Base-by-base conservation (phyloP, 148 eudicot species). In the Amaranthus hypochondriacus region DNA sequence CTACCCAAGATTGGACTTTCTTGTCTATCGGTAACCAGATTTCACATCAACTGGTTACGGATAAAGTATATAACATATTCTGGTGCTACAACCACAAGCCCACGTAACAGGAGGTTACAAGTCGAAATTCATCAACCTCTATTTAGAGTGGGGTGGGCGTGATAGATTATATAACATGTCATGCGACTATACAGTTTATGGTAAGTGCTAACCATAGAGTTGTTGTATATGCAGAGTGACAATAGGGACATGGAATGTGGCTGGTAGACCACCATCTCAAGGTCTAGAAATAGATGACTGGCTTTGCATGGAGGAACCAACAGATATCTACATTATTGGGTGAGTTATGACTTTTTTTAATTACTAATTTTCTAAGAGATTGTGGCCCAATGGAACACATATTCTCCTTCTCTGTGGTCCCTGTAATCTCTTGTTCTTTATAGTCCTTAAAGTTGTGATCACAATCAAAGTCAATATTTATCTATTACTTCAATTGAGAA, bases 251-350 rank as follows among this genome's bases (percentile, higher is more conserved):
- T 93, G 98, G 98, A 93, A 93, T 80, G 98, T 93, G 59, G 97
- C 95, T 69, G 98, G 98, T 21, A 89, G 84, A 78, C 67, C 73
- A 71, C 98, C 98, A 50, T 9, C 73, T 59, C 88, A 80, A 39
- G 83, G 82, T 75, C 85, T 91, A 54, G 92, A 93, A 44, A 89
- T 93, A 59, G 95, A 91, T 66, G 97, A 89, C 64, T 93, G 98
- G 98, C 89, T 93, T 59, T 84, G 84, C 79, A 80, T 82, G 88
- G 69, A 91, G 46, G 90, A 91, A 64, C 92, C 92, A 72, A 86
- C 97, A n/a, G 97, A 91, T 81, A 81, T 93, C 60, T 93, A 91
- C 80, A 83, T 93, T 70, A 80, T 93, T 73, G 98, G 98, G 98
- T 93, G 55, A 82, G 84, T 62, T 57, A 59, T 69, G 7, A 51